Evolutionary conservation across 148 eudicot genomes (phyloP), one percentile per base, ranked within the genome.

Genomic region (Oxyria digyna): DNA sequence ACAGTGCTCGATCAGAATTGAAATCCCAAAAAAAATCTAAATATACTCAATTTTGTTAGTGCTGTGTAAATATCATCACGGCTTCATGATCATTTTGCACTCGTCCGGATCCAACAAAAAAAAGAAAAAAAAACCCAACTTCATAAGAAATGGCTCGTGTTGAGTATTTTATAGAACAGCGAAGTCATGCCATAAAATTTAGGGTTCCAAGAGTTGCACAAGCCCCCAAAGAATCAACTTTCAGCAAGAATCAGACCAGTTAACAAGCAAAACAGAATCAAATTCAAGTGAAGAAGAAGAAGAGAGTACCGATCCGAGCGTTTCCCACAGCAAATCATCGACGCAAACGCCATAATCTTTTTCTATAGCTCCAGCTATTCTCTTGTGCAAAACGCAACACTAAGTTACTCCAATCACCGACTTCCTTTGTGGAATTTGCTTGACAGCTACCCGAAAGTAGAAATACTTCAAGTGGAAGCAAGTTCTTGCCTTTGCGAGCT

Each of bases 261-360:
- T 54, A 67, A 33, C 35, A 62, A 40, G 23, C 26, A 38, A 45
- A 63, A 18, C 33, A 18, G 12, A 0, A 17, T 54, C 26, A 72
- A 72, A 66, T 45, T 48, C 8, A 67, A 23, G 45, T 21, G 17
- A 37, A 26, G 41, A 38, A 3, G 37, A 33, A 33, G 41, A 38
- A 38, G 52, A 54, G 32, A 42, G 63, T 78, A 85, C 88, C 88
- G 82, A 82, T 85, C 81, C 37, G 68, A 71, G 50, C 86, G 82
- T 72, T 76, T 78, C 15, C 62, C 62, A 49, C 84, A 78, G 31
- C 88, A 82, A 55, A 80, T 67, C 29, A 74, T 72, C 54, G 85
- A 78, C n/a, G 46, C 31, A 48, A 82, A 82, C 69, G 59, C 84
- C 88, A 82, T 82, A 59, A 31, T 59, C 65, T 38, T 14, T 26